Percentiles rank a stretch among this genome's conserved stretches.
These are phyloP conservation scores for Gossypium longicalyx DNA, from an alignment of 345 rosid genomes.

Conservation along the genomic window DNA sequence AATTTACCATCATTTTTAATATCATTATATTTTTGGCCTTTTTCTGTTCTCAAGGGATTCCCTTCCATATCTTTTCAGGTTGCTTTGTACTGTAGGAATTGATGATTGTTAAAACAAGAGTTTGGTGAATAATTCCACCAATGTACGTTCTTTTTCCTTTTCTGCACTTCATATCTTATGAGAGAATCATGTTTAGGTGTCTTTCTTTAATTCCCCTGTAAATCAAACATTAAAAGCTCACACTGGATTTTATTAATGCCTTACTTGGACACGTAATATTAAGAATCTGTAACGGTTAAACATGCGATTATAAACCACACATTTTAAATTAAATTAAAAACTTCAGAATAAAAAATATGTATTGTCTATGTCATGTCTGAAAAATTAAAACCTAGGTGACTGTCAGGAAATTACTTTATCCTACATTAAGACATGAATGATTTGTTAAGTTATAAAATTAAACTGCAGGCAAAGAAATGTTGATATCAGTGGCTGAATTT, in stretches of 20 bases:
- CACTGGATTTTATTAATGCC: no score
- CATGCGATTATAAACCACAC: no score
- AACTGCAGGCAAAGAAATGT: conserved; percentile 50
- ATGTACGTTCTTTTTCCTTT: background rate
- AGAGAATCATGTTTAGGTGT: no score
- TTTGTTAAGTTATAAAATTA: conserved; percentile 13
- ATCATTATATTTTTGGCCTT: background rate
- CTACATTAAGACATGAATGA: conserved; percentile 6
- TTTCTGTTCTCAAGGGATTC: background rate
- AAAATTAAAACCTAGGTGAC: conserved; percentile 12
- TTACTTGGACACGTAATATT: no score
- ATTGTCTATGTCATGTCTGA: background rate
- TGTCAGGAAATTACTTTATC: background rate
- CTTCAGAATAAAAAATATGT: no score
- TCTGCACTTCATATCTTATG: background rate
- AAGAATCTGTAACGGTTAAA: no score
- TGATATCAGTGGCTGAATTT: conserved; percentile 67
- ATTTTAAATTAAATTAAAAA: no score
- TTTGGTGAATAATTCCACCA: background rate
- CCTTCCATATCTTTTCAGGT: conserved; percentile 16
- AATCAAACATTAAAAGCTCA: no score
- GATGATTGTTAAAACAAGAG: conserved; percentile 3
- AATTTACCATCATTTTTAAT: no score
- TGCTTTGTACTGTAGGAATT: conserved; percentile 18
- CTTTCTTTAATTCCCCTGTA: no score